Conservation (phyloP, 2,329 filamentous ascomycete genomes). For the Xylaria sp. region DNA sequence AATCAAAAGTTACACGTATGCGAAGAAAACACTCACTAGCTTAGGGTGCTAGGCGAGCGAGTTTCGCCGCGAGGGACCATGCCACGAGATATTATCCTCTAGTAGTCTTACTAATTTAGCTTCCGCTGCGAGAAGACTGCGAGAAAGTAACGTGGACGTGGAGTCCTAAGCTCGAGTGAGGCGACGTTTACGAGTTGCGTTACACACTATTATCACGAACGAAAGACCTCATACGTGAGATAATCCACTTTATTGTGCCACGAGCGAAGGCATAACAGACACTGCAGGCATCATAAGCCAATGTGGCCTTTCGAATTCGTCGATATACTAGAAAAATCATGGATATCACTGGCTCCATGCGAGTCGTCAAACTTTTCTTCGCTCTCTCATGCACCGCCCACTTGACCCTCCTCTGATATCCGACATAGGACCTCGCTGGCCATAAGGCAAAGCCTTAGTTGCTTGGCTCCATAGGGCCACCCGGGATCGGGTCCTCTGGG, state of each 20-base stretch:
- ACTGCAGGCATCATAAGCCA: constrained; percentile 18
- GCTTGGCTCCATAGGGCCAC: constrained; percentile 32
- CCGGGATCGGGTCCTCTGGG: constrained; percentile 45
- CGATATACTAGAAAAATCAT: constrained; percentile 2
- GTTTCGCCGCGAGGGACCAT: neutral
- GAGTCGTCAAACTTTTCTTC: constrained; percentile 23
- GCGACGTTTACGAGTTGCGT: neutral
- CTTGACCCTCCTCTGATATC: neutral
- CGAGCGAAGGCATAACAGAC: constrained; percentile 12
- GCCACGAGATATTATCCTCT: constrained; percentile 7
- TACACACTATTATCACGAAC: constrained; percentile 5
- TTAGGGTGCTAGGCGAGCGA: constrained; percentile 2
- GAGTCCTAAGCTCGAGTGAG: neutral
- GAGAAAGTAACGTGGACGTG: neutral
- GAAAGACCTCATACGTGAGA: constrained; percentile 4
- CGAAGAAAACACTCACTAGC: neutral
- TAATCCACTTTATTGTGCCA: constrained; percentile 14
- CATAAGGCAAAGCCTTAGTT: constrained; percentile 6
- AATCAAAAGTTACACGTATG: constrained; percentile 10
- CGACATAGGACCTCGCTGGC: neutral
- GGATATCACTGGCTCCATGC: constrained; percentile 24
- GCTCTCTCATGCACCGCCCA: constrained; percentile 10
- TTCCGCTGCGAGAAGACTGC: constrained; percentile 11
- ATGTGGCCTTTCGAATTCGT: constrained; percentile 1
- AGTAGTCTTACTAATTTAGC: constrained; percentile 12